These are phyloP conservation scores for Verticillium longisporum DNA, from an alignment of 2,329 filamentous ascomycete species.

Conservation along the genomic window DNA sequence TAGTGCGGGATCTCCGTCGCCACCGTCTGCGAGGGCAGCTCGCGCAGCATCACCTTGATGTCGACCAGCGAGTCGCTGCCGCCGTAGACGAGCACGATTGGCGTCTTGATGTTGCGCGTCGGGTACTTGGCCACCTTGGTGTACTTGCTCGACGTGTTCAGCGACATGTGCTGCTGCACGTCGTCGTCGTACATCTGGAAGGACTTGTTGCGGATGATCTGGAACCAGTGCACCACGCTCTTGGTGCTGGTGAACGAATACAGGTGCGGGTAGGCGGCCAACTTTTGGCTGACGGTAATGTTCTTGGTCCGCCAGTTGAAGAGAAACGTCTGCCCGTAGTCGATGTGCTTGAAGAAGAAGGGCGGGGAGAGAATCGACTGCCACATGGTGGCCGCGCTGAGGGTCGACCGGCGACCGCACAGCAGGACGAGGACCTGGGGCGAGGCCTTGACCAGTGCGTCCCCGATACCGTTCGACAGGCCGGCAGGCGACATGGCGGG, in stretches of 20 bases:
- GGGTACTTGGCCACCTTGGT: slow-evolving; percentile 96
- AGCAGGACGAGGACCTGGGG: slow-evolving; percentile 88
- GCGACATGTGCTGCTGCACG: slow-evolving; percentile 66
- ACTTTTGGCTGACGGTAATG: slow-evolving; percentile 79
- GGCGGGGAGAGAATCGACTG: slow-evolving; percentile 92
- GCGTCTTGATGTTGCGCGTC: slow-evolving; percentile 93
- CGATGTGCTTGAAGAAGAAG: slow-evolving; percentile 83
- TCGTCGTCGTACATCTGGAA: slow-evolving; percentile 99
- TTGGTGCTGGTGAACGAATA: slow-evolving; percentile 98
- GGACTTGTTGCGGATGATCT: slow-evolving; percentile 91
- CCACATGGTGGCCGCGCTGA: slow-evolving; percentile 95
- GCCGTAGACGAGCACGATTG: slow-evolving; percentile 88
- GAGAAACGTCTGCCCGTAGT: slow-evolving; percentile 71
- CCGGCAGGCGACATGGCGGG: slow-evolving; percentile 95
- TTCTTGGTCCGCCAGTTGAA: slow-evolving; percentile 88
- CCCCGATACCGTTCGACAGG: slow-evolving; percentile 81
- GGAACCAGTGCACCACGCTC: slow-evolving; percentile 97
- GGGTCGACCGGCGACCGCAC: slow-evolving; percentile 84
- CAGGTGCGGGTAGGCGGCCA: slow-evolving; percentile 90
- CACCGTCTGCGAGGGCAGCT: slow-evolving; percentile 77
- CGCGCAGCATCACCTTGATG: slow-evolving; percentile 84
- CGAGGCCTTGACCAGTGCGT: slow-evolving; percentile 87
- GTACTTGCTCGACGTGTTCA: slow-evolving; percentile 70
- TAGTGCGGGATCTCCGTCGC: slow-evolving; percentile 86
- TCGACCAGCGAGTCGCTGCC: slow-evolving; percentile 91